Base-by-base conservation (phyloP, 2,329 filamentous ascomycete genomes). In the Madurella mycetomatis region DNA sequence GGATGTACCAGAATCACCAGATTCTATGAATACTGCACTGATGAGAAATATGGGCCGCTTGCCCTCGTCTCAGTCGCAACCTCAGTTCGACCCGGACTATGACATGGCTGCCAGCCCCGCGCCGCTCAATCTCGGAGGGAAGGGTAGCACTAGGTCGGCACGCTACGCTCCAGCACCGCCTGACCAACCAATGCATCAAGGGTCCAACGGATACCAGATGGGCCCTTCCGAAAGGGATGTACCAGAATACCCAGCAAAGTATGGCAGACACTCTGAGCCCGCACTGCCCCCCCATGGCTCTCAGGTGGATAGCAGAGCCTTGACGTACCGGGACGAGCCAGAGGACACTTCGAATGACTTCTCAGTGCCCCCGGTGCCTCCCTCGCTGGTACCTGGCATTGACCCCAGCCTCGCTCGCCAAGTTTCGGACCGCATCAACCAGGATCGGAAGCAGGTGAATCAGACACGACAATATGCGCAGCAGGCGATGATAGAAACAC, bases 381-480 rank as follows among this genome's bases (percentile, higher is more conserved):
- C 80, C 1, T 81, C 82, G 3, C 70, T 86, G 18, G 77, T 86
- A 8, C 79, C 83, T n/a, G 83, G 82, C 3, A 73, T 83, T 25
- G 82, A 86, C 57, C 79, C 80, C 3, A 67, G 65, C 16, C 69
- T 84, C 37, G 76, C 80, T 1, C 76, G 78, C 51, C 81, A 85
- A 61, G 72, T 83, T n/a, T 72, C 78, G 1, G 79, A 83, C 2
- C 74, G 78, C n/a, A 76, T 81, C 47, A 76, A 82, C 44, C 75
- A 82, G 45, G 82, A 83, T 18, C 76, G 77, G 50, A 75, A 73
- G 8, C 70, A 55, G 41, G 16, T 39, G 25, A 50, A 73, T 25
- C 74, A 76, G 39, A 37, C 47, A 19, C 67, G 72, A 41, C 73
- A 75, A 49, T 76, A 82, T 58, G 72, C 74, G 45, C 70, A 74